Base-by-base conservation (phyloP, 2,329 filamentous ascomycete species). In the Diaporthe capsici region DNA sequence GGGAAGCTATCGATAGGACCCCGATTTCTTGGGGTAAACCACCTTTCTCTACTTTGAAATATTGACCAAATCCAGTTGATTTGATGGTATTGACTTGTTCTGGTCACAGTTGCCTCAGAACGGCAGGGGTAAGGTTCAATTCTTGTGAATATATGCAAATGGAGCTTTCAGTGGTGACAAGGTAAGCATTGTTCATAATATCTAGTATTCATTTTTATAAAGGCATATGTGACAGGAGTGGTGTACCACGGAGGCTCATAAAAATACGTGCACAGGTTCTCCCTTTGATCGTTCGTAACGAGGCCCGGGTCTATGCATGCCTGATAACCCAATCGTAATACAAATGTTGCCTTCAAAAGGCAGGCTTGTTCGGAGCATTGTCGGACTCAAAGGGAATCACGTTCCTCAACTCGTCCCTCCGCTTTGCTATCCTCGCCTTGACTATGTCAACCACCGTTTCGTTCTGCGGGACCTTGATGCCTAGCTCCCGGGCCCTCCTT, bases 381-480 rank as follows among this genome's bases (percentile, higher is more conserved):
- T 67, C 71, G 49, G 34, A 55, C 34, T 75, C 71, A 49, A 75
- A 73, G 12, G 76, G 76, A 17, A 77, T 68, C 17, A 53, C 20
- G 39, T 51, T 71, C 8, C 1, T 25, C 57, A 80, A 74, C 51
- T 75, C 63, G n/a, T 72, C 57, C 72, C 72, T 60, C 42, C 73
- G 47, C 71, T 77, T 61, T 58, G 61, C 12, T 28, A 76, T 34
- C 13, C 75, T 96, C 34, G 92, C 94, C 81, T 94, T 92, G 67
- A 98, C 92, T 85, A 95, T 84, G 72, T 92, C 87, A 82, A 93
- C 86, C 57, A 97, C 86, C 87, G 94, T 89, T 79, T 92, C 92
- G 81, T 98, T 97, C 77, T 93, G 87, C 15, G 91, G 90, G 80
- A 92, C 92, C 70, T 90, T 87, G n/a, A 98, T 86, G 1, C 94